Conservation (phyloP, 2,329 filamentous ascomycete genomes). For the Neopestalotiopsis sp. region DNA sequence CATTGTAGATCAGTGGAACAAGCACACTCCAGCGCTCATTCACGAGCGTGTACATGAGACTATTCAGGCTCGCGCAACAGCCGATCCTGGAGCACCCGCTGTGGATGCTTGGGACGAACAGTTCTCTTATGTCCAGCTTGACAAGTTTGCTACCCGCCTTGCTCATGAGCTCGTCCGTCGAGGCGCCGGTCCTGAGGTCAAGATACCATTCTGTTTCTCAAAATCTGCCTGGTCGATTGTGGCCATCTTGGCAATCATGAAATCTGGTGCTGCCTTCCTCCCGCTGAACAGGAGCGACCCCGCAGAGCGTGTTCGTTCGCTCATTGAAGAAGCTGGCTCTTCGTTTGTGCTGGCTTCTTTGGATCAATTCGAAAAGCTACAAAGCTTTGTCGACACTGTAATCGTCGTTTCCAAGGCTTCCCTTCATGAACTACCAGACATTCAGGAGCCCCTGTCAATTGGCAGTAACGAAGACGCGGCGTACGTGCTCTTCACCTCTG, state of each 20-base stretch:
- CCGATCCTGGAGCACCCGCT: not conserved
- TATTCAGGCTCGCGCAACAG: conserved; percentile 1
- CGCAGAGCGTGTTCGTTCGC: conserved; percentile 10
- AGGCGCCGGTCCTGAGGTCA: conserved; percentile 36
- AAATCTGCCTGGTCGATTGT: conserved; percentile 43
- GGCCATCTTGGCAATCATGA: conserved; percentile 39
- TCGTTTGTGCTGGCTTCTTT: conserved; percentile 6
- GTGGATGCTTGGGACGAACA: conserved; percentile 2
- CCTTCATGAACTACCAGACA: not conserved
- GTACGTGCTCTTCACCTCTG: conserved; percentile 19
- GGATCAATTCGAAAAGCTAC: not conserved
- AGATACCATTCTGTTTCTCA: conserved; percentile 40
- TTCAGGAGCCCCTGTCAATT: not conserved
- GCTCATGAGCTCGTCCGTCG: conserved; percentile 35
- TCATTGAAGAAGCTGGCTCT: conserved; percentile 2
- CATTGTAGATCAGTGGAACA: conserved; percentile 13
- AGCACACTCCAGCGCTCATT: not conserved
- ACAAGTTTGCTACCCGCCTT: conserved; percentile 27
- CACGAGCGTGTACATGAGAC: conserved; percentile 11
- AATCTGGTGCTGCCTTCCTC: conserved; percentile 42
- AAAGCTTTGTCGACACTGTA: not conserved
- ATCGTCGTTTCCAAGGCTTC: conserved; percentile 1
- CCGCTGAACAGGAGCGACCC: conserved; percentile 33
- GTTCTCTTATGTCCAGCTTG: conserved; percentile 22
- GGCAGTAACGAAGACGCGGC: not conserved